Conservation (phyloP, 495 filamentous ascomycete species). For the Chlorociboria aeruginascens region DNA sequence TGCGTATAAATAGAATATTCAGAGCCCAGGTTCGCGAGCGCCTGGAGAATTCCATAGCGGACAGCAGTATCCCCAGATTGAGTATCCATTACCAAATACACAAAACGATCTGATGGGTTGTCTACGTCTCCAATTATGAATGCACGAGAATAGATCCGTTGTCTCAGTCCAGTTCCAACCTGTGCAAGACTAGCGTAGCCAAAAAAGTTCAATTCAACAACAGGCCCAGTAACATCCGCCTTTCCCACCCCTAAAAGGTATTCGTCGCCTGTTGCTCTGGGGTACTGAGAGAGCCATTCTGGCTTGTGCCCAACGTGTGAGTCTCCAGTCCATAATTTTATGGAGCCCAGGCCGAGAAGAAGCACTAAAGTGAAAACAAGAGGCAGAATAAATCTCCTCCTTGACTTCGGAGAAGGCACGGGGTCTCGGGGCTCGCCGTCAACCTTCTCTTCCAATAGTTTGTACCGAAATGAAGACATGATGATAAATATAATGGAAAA, state of each 20-base stretch:
- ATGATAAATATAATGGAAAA: background rate
- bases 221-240: conserved; percentile 85
- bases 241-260: conserved; percentile 86
- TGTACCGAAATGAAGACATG: conserved; percentile 3
- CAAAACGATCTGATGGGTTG: conserved; percentile 60
- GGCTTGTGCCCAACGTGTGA: no score
- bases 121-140: conserved; percentile 75
- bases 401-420: background rate
- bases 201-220: conserved; percentile 36
- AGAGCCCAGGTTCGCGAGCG: conserved; percentile 44
- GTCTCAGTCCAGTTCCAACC: conserved; percentile 24
- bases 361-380: background rate
- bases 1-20: conserved; percentile 50
- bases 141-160: conserved; percentile 65
- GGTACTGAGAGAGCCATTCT: background rate
- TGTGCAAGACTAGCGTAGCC: conserved; percentile 19
- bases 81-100: conserved; percentile 78
- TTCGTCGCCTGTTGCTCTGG: conserved; percentile 12
- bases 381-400: background rate
- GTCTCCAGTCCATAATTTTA: no score
- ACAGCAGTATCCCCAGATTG: conserved; percentile 82
- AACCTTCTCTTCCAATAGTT: conserved; percentile 5
- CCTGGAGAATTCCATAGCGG: conserved; percentile 70
- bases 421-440: background rate
- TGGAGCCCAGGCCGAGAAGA: background rate